A percentile compares a stretch with the other conserved stretches of the same genome.
These are phyloP conservation scores for Musa troglodytarum DNA, from an alignment of 176 grass and related monocot species.

Conservation along the genomic window DNA sequence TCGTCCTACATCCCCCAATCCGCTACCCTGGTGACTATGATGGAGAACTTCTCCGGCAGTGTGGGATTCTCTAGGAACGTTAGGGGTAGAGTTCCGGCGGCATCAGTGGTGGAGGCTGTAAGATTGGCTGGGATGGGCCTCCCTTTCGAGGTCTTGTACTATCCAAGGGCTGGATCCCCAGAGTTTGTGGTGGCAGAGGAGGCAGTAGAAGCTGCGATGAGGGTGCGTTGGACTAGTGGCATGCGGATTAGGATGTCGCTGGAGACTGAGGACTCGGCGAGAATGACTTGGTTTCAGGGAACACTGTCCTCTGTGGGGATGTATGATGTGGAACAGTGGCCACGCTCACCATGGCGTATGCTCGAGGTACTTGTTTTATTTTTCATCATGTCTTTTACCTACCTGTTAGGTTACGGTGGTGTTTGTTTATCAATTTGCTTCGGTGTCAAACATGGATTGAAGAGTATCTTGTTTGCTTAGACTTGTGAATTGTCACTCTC, in stretches of 20 bases:
- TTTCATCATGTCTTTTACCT: not conserved
- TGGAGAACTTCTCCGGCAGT: not conserved
- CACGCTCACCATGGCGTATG: conserved; percentile 38
- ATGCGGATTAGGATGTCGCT: conserved; percentile 41
- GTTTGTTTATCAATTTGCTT: no score
- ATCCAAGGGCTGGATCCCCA: conserved; percentile 31
- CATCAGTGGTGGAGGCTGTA: conserved; percentile 16
- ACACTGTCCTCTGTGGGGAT: conserved; percentile 21
- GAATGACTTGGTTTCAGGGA: conserved; percentile 29
- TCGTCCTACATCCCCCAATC: not conserved
- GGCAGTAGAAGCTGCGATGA: conserved; percentile 34
- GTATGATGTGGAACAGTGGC: conserved; percentile 2
- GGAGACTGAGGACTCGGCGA: conserved; percentile 32
- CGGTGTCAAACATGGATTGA: no score
- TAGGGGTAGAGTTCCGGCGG: not conserved
- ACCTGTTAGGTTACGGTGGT: no score
- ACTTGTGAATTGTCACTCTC: no score
- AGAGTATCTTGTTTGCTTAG: no score
- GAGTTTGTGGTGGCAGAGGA: conserved; percentile 54
- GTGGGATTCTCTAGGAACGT: not conserved
- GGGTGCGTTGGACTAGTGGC: conserved; percentile 5
- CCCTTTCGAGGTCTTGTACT: conserved; percentile 48
- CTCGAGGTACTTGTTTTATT: conserved; percentile 35
- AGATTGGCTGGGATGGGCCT: conserved; percentile 26
- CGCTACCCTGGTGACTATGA: not conserved